Conservation (phyloP, 2,329 filamentous ascomycete genomes). For the Xylariaceae sp. region DNA sequence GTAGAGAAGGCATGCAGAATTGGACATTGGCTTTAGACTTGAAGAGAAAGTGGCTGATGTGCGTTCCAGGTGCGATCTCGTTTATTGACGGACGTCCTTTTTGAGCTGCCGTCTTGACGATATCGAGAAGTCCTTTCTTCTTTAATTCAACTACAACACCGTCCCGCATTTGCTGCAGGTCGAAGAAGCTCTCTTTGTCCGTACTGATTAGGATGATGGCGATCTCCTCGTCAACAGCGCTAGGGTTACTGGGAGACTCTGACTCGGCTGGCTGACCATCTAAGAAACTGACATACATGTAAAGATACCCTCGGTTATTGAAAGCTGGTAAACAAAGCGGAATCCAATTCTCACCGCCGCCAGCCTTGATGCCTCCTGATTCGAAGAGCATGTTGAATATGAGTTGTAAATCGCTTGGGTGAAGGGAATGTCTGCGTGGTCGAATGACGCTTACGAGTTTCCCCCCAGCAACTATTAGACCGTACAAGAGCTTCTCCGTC, state of each 20-base stretch:
- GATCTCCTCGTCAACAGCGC: conserved; percentile 74
- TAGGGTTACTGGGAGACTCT: conserved; percentile 50
- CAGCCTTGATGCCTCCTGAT: conserved; percentile 86
- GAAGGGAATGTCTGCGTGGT: conserved; percentile 91
- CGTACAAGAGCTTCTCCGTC: conserved; percentile 81
- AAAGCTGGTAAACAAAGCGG: conserved; percentile 94
- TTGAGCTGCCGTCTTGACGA: conserved; percentile 72
- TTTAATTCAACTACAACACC: conserved; percentile 69
- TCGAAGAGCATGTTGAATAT: conserved; percentile 99
- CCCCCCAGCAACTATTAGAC: conserved; percentile 88
- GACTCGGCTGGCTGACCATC: conserved; percentile 58
- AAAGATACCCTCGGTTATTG: conserved; percentile 94
- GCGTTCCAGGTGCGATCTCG: conserved; percentile 78
- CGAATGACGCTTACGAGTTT: conserved; percentile 92
- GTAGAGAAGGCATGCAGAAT: conserved; percentile 86
- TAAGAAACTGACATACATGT: conserved; percentile 99
- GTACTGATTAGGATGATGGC: conserved; percentile 91
- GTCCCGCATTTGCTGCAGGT: conserved; percentile 74
- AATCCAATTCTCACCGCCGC: conserved; percentile 94
- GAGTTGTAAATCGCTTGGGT: conserved; percentile 91
- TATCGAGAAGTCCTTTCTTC: conserved; percentile 72
- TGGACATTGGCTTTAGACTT: conserved; percentile 95
- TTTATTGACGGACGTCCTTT: conserved; percentile 71
- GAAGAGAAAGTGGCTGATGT: conserved; percentile 90
- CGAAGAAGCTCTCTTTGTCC: conserved; percentile 91